Base-by-base conservation (phyloP, 2,329 filamentous ascomycete genomes). In the Penicillium sclerotigenum region DNA sequence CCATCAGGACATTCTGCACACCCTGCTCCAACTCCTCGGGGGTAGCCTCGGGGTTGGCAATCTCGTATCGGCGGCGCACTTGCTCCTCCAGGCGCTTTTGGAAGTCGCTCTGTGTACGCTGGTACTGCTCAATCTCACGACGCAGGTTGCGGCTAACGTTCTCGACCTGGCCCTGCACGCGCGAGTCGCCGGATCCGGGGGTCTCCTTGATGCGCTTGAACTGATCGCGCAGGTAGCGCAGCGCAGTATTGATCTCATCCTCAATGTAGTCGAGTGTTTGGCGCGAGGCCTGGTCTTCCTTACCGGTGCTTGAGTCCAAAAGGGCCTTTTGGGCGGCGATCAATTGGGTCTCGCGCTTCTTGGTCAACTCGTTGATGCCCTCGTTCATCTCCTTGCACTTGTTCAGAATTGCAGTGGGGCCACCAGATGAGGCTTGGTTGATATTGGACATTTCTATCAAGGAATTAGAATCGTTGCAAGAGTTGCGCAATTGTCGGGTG, bases 61-160 rank as follows among this genome's bases (percentile, higher is more conserved):
- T 97, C 57, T 89, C 84, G 76, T 95, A 96, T 73, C 97, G 91
- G 53, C 94, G 85, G 63, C 87, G 88, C 77, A 95, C 89, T 75
- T 95, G 90, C 47, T 91, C 88, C 71, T 90, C 83, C 31, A 90
- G 85, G 64, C 88, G 87, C 75, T 89, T 88, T 70, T 88, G 85
- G 81, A 92, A 96, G 22, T 87, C 82, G 1, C 84, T 84, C 75
- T 97, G 92, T 53, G 90, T 81, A 62, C 85, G 82, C 75, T 94
- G 90, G 79, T 92, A 97, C 59, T 85, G 79, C 65, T 89, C 84
- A 73, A 96, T 93, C 57, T 90, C 89, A 42, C 82, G 79, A 79
- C 93, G 92, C 65, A 97, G 81, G 54, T 87, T 84, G 50, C 88
- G 84, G 73, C 95, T 90, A 43, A 94, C 84, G 56, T 87, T 87